These are phyloP conservation scores for Hippophae gyantsensis DNA, from an alignment of 306 rosid genomes.

Conservation along the genomic window DNA sequence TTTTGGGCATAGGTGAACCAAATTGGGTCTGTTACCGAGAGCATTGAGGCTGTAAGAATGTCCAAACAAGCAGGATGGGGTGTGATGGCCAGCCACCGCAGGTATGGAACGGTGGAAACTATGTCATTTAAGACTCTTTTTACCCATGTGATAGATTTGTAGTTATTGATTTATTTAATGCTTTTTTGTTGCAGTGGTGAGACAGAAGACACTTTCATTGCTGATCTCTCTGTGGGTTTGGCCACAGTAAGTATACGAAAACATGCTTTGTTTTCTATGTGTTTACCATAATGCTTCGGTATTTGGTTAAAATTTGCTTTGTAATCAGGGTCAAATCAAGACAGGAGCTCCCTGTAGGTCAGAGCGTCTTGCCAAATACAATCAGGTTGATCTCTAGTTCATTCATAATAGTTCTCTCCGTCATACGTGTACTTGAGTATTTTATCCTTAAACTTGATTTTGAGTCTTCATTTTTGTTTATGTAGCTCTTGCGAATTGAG, in stretches of 20 bases:
- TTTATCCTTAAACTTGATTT: too few species aligned
- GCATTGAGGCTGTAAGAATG: constrained; percentile 96
- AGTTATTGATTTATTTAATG: constrained; percentile 16
- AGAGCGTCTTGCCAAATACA: constrained; percentile 97
- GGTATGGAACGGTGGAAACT: constrained; percentile 34
- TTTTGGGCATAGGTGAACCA: constrained; percentile 63
- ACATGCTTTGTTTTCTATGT: background rate
- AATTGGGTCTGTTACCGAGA: constrained; percentile 93
- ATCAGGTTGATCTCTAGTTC: constrained; percentile 56
- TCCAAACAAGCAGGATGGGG: constrained; percentile 98
- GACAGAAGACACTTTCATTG: constrained; percentile 96
- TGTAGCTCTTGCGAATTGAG: constrained; percentile 89
- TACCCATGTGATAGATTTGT: background rate
- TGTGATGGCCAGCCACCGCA: constrained; percentile 98
- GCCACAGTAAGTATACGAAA: constrained; percentile 52
- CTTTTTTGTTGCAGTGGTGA: constrained; percentile 72
- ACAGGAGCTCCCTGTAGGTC: constrained; percentile 99
- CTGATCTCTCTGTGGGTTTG: constrained; percentile 95
- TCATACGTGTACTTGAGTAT: too few species aligned
- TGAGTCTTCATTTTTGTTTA: background rate
- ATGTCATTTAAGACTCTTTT: constrained; percentile 8
- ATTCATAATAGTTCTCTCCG: too few species aligned
- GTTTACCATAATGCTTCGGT: background rate
- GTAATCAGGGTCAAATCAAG: constrained; percentile 91
- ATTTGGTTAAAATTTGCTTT: constrained; percentile 5